Evolutionary conservation across 768 basidiomycete genomes (phyloP).

Genomic region (Wakefieldia striispora): DNA sequence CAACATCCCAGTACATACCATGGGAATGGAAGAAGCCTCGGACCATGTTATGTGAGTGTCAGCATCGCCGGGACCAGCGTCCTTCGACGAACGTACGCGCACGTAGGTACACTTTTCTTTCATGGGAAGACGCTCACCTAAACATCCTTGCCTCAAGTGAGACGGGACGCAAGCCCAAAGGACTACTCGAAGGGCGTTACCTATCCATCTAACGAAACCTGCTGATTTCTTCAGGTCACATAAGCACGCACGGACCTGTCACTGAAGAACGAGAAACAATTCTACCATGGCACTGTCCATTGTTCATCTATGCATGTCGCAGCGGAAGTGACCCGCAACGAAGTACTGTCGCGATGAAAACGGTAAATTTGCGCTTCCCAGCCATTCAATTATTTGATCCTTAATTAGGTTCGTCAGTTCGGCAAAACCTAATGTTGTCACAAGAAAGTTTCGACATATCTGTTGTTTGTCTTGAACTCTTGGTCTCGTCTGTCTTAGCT

Average conservation of each 20-base stretch:
- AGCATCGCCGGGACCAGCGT: conserved; percentile 24
- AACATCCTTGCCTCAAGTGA: not conserved
- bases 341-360: conserved; percentile 8
- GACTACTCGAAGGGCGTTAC: conserved; percentile 2
- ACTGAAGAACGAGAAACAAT: conserved; percentile 1
- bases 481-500: conserved; percentile 1
- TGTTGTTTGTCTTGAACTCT: conserved; percentile 6
- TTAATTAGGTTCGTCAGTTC: conserved; percentile 16
- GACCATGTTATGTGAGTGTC: conserved; percentile 35
- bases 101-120: not conserved
- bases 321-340: not conserved
- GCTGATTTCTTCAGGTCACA: not conserved
- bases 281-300: not conserved
- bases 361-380: conserved; percentile 15
- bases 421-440: conserved; percentile 15
- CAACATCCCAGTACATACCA: conserved; percentile 45
- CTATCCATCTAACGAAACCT: not conserved
- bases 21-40: conserved; percentile 55
- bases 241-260: conserved; percentile 1
- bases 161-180: conserved; percentile 5
- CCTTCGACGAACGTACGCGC: not conserved
- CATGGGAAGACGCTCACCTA: conserved; percentile 4
- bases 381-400: conserved; percentile 20
- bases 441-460: conserved; percentile 5
- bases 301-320: conserved; percentile 9